phyloP scores from a whole-genome alignment of 768 basidiomycete species.

The Boletus vermiculosoides region DNA sequence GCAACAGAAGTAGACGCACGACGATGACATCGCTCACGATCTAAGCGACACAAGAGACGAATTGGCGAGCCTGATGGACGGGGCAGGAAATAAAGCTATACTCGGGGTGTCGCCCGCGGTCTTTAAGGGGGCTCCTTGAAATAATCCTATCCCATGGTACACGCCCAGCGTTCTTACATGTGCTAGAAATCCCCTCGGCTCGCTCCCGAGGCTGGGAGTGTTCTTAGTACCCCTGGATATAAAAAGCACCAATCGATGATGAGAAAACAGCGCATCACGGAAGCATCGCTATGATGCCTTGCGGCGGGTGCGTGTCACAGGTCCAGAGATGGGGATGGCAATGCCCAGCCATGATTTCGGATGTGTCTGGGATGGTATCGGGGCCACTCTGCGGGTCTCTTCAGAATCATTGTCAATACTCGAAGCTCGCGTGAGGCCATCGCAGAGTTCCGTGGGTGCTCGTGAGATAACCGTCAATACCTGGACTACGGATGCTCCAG shows the following conservation, averaged over 20 bases:
- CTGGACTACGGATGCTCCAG: background rate
- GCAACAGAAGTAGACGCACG: conserved; percentile 1
- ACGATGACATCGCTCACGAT: background rate
- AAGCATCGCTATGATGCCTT: background rate
- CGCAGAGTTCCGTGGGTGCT: background rate
- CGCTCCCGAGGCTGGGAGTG: background rate
- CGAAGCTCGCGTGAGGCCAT: background rate
- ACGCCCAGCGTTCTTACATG: background rate
- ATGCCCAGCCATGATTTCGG: background rate
- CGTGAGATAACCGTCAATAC: background rate
- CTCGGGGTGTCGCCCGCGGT: background rate
- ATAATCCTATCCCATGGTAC: background rate
- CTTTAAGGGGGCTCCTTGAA: background rate
- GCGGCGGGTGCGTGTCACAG: background rate
- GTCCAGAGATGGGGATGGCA: background rate
- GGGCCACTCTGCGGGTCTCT: no score
- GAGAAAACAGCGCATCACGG: background rate
- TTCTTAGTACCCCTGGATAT: background rate
- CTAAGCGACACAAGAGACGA: background rate
- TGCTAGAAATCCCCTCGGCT: background rate
- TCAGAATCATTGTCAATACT: background rate
- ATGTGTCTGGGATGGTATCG: background rate
- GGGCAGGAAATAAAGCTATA: background rate
- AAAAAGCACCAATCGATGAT: background rate
- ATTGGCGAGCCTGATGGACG: background rate